A percentile compares a stretch with the other conserved stretches of the same genome.
These are phyloP conservation scores for Penicillium canariense DNA, from an alignment of 495 filamentous ascomycete species.

Conservation along the genomic window DNA sequence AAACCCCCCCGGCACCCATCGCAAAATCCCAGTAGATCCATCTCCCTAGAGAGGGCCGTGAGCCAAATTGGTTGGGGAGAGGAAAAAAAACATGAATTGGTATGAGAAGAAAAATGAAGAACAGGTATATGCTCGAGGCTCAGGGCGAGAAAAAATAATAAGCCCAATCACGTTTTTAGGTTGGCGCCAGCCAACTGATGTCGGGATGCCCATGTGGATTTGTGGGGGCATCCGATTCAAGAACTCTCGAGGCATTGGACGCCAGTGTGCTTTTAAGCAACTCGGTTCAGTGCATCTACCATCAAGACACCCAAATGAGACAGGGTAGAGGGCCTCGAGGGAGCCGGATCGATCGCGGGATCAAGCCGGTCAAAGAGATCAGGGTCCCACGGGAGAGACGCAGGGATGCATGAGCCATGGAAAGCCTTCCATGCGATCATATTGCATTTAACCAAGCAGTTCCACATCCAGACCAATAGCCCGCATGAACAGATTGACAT, in stretches of 20 bases:
- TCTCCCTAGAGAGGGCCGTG: not conserved
- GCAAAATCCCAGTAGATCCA: not conserved
- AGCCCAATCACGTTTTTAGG: not conserved
- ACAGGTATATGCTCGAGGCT: not conserved
- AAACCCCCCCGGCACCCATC: not conserved
- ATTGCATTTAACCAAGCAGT: constrained; percentile 64
- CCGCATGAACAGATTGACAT: constrained; percentile 97
- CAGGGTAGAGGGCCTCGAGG: not conserved
- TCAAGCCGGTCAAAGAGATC: not conserved
- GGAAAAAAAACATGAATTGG: constrained; percentile 3
- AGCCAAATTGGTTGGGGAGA: not conserved
- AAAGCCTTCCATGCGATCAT: not conserved
- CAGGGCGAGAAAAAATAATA: constrained; percentile 4
- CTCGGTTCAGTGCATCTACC: not conserved
- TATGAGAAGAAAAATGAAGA: constrained; percentile 5
- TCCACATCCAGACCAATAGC: constrained; percentile 97
- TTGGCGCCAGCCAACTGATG: constrained; percentile 1
- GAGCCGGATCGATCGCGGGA: not conserved
- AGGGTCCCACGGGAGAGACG: not conserved
- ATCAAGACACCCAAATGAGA: not conserved
- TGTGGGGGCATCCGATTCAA: not conserved
- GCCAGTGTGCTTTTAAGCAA: constrained; percentile 2
- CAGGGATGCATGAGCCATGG: not conserved
- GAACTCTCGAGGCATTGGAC: not conserved
- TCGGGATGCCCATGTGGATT: not conserved